phyloP scores from a whole-genome alignment of 169 alveolate species.

The Plasmodium chabaudi region DNA sequence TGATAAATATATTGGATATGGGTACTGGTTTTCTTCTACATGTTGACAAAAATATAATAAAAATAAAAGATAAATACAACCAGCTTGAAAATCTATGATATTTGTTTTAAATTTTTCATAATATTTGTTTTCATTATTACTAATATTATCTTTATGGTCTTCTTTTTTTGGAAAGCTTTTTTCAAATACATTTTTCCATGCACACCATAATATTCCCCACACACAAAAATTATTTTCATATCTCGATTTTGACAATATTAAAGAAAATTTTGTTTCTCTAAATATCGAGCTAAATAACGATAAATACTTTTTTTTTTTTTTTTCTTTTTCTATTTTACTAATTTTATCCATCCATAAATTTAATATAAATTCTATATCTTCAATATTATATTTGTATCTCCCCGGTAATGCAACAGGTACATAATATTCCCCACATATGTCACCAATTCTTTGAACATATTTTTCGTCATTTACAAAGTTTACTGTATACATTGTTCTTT shows the following conservation, averaged over 20 bases:
- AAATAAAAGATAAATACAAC: conserved; percentile 60
- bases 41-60: conserved; percentile 68
- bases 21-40: conserved; percentile 32
- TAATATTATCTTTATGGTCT: no score
- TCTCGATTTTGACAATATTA: conserved; percentile 49
- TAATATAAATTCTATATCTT: conserved; percentile 57
- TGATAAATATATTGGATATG: conserved; percentile 47
- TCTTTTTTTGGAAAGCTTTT: conserved; percentile 32
- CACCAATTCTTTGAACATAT: conserved; percentile 59
- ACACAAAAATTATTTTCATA: conserved; percentile 44
- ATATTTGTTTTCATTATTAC: conserved; percentile 15
- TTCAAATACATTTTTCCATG: conserved; percentile 59
- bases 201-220: conserved; percentile 69
- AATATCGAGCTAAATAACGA: conserved; percentile 21
- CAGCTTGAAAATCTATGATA: conserved; percentile 41
- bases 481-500: conserved; percentile 56
- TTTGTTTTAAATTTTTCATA: conserved; percentile 13
- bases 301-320: conserved; percentile 18
- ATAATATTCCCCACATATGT: conserved; percentile 41
- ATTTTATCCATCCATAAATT: conserved; percentile 46
- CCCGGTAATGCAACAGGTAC: conserved; percentile 65
- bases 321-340: conserved; percentile 17
- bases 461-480: conserved; percentile 22
- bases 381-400: conserved; percentile 39
- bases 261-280: conserved; percentile 65